A percentile compares a stretch with the other conserved stretches of the same genome.
phyloP scores from a whole-genome alignment of 768 basidiomycete genomes.

The Naganishia randhawae region DNA sequence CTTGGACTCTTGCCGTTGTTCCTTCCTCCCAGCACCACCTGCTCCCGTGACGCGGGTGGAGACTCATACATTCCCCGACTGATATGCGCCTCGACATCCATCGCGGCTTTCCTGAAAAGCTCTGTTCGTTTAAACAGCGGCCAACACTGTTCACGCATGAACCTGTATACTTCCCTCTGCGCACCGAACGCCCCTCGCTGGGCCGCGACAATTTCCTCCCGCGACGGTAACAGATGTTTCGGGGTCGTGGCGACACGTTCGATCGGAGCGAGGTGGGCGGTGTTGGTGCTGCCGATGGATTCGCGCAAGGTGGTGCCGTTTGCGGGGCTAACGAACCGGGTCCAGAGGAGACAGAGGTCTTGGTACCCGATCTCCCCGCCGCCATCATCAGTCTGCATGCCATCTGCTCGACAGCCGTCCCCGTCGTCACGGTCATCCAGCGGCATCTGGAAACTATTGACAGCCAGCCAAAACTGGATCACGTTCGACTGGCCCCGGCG shows the following conservation, averaged over 20 bases:
- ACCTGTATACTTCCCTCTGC: conserved; percentile 77
- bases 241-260: background rate
- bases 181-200: conserved; percentile 75
- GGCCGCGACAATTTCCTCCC: conserved; percentile 55
- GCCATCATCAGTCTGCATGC: conserved; percentile 37
- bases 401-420: too few species aligned
- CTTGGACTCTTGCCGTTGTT: background rate
- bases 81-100: conserved; percentile 52
- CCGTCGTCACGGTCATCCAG: conserved; percentile 69
- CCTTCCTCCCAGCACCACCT: background rate
- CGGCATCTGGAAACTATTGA: conserved; percentile 96
- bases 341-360: conserved; percentile 80
- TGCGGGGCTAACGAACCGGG: conserved; percentile 12
- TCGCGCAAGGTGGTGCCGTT: background rate
- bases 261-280: background rate
- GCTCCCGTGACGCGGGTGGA: too few species aligned
- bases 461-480: conserved; percentile 95
- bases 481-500: conserved; percentile 74
- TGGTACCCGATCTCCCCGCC: conserved; percentile 55
- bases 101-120: conserved; percentile 83
- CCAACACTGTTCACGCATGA: conserved; percentile 84
- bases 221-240: conserved; percentile 72
- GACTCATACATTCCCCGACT: too few species aligned
- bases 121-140: conserved; percentile 82
- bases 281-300: background rate